These are phyloP conservation scores for Vigna reflexopilosa DNA, from an alignment of 306 rosid species.

Conservation along the genomic window DNA sequence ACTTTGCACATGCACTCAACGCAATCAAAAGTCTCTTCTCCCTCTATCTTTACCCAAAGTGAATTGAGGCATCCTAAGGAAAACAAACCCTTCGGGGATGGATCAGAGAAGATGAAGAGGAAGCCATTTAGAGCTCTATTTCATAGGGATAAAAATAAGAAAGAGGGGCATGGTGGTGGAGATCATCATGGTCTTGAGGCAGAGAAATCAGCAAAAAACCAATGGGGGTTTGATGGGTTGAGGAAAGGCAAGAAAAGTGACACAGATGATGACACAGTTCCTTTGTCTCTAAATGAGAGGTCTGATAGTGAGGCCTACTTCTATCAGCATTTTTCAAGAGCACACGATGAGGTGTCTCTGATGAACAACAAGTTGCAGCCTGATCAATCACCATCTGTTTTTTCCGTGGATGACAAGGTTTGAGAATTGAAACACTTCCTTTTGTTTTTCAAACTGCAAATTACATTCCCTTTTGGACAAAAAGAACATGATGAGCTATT, in stretches of 20 bases:
- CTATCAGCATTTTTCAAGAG: constrained; percentile 43
- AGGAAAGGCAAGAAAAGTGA: constrained; percentile 71
- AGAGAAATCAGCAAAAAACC: constrained; percentile 39
- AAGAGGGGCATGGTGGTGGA: constrained; percentile 35
- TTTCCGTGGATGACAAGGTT: constrained; percentile 80
- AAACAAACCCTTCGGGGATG: constrained; percentile 25
- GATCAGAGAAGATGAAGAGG: constrained; percentile 43
- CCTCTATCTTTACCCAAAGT: constrained; percentile 7
- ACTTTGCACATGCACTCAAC: constrained; percentile 27
- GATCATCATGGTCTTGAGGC: constrained; percentile 22
- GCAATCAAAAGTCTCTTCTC: constrained; percentile 29
- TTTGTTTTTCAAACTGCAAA: neutral
- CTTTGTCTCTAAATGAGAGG: constrained; percentile 66
- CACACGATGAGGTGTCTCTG: constrained; percentile 58
- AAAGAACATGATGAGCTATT: neutral
- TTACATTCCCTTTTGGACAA: neutral
- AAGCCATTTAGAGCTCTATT: constrained; percentile 44
- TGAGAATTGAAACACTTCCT: neutral
- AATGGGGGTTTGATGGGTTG: constrained; percentile 56
- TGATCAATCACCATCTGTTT: constrained; percentile 67
- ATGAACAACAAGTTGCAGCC: constrained; percentile 67
- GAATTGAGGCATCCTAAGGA: constrained; percentile 42
- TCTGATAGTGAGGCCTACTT: constrained; percentile 59
- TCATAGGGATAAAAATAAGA: constrained; percentile 42
- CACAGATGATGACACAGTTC: constrained; percentile 73